Evolutionary conservation across 768 basidiomycete species (phyloP).

Genomic region (Lentinus brumalis): DNA sequence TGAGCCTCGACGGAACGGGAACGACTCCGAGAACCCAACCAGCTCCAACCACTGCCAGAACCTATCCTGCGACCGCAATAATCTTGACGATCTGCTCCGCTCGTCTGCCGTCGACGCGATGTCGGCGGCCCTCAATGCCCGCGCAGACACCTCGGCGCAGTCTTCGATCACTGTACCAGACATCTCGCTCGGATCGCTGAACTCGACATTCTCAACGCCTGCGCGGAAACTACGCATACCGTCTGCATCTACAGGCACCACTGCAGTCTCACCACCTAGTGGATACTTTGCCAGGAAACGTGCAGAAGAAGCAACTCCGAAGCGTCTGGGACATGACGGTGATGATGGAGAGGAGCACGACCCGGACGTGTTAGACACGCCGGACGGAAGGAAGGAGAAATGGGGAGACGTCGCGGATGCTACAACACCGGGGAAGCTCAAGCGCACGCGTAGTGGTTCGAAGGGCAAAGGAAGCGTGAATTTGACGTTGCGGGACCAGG

Average conservation of each 20-base stretch:
- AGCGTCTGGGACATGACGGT: constrained; percentile 41
- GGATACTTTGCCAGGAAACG: constrained; percentile 37
- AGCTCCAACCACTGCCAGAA: too few relatives aligned
- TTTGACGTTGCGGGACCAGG: constrained; percentile 91
- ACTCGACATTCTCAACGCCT: constrained; percentile 56
- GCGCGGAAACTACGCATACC: constrained; percentile 46
- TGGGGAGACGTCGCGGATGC: constrained; percentile 22
- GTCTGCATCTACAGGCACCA: constrained; percentile 49
- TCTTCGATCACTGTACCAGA: constrained; percentile 55
- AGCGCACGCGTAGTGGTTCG: constrained; percentile 22
- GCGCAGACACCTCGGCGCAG: constrained; percentile 44
- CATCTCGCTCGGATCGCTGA: constrained; percentile 59
- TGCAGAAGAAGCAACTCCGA: constrained; percentile 43
- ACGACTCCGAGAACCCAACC: too few relatives aligned
- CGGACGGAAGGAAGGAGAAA: constrained; percentile 44
- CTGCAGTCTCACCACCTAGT: constrained; percentile 47
- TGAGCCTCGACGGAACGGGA: too few relatives aligned
- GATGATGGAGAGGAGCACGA: constrained; percentile 36
- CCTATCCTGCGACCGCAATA: too few relatives aligned
- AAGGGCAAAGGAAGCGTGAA: constrained; percentile 31
- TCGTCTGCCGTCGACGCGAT: constrained; percentile 24
- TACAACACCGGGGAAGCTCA: constrained; percentile 19
- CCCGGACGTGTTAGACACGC: constrained; percentile 52
- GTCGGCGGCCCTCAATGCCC: constrained; percentile 46
- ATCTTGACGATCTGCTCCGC: too few relatives aligned